phyloP scores from a whole-genome alignment of 345 rosid species.

The Gossypium mustelinum region DNA sequence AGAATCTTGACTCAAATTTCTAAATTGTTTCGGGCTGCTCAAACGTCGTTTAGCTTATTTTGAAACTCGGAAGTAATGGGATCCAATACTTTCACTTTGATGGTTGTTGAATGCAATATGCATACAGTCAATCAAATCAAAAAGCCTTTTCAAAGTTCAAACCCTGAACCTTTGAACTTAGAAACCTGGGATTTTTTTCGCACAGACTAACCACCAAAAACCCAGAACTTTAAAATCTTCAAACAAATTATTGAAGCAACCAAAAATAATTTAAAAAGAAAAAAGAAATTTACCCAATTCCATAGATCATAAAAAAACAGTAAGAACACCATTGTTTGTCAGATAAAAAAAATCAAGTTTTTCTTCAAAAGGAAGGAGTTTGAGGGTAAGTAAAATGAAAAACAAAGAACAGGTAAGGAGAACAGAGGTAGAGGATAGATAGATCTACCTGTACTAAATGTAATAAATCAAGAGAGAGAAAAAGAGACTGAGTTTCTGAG shows the following conservation, averaged over 20 bases:
- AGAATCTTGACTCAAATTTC: not conserved
- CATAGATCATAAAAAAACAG: not conserved
- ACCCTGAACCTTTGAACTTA: not conserved
- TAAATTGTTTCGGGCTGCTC: conserved; percentile 8
- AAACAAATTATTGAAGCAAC: conserved; percentile 8
- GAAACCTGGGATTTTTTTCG: not conserved
- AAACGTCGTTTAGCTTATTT: not conserved
- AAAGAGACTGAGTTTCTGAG: not conserved
- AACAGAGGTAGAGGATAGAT: not conserved
- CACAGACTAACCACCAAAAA: not conserved
- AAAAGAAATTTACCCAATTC: not conserved
- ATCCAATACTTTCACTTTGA: not conserved
- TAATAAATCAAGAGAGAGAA: not conserved
- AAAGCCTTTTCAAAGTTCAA: too few species aligned
- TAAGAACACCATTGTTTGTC: not conserved
- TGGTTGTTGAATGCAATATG: not conserved
- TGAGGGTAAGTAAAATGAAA: not conserved
- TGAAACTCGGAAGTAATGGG: not conserved
- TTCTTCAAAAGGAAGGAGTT: not conserved
- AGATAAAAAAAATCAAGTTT: not conserved
- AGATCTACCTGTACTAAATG: not conserved
- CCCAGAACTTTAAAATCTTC: conserved; percentile 7
- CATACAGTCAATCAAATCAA: not conserved
- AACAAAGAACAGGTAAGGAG: not conserved
- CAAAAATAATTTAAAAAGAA: not conserved